Percentiles rank a stretch among this genome's conserved stretches.
phyloP scores from a whole-genome alignment of 1,284 basidiomycete genomes.

The Phlebopus sp. region DNA sequence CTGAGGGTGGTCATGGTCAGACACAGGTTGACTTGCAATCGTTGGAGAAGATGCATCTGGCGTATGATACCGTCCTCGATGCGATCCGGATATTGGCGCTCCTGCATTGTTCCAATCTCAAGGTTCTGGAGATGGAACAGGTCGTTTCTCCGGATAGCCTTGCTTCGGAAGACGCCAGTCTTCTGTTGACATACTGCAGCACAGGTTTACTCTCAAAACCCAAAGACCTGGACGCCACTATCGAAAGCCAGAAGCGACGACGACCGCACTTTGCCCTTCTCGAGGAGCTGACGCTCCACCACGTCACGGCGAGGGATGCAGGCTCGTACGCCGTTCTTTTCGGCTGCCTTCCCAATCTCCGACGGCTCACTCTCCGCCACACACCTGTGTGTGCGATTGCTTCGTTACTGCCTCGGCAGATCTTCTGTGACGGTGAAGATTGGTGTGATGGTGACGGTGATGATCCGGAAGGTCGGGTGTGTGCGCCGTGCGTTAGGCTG shows the following conservation, averaged over 20 bases:
- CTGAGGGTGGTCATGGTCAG: conserved; percentile 11
- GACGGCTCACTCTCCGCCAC: conserved; percentile 32
- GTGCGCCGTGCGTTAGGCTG: conserved; percentile 11
- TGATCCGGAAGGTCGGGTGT: conserved; percentile 9
- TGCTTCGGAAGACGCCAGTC: conserved; percentile 35
- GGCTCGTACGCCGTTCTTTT: conserved; percentile 33
- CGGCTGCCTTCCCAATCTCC: conserved; percentile 28
- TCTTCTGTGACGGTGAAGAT: conserved; percentile 12
- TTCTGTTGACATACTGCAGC: conserved; percentile 36
- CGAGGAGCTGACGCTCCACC: conserved; percentile 32
- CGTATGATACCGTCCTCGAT: conserved; percentile 38
- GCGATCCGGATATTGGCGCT: conserved; percentile 36
- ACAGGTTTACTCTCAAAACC: conserved; percentile 27
- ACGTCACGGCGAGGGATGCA: conserved; percentile 31
- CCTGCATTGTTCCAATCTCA: conserved; percentile 34
- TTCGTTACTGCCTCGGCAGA: conserved; percentile 30
- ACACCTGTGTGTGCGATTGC: conserved; percentile 32
- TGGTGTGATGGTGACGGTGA: too few species aligned
- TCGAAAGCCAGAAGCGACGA: conserved; percentile 12
- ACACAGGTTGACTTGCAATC: conserved; percentile 29
- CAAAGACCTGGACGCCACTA: conserved; percentile 14
- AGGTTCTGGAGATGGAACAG: conserved; percentile 10
- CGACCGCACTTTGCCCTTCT: conserved; percentile 33
- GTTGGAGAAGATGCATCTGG: conserved; percentile 37
- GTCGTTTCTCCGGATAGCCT: conserved; percentile 36